These are phyloP conservation scores for Tetraselmis striata DNA, from an alignment of 139 green algal species.

Conservation along the genomic window DNA sequence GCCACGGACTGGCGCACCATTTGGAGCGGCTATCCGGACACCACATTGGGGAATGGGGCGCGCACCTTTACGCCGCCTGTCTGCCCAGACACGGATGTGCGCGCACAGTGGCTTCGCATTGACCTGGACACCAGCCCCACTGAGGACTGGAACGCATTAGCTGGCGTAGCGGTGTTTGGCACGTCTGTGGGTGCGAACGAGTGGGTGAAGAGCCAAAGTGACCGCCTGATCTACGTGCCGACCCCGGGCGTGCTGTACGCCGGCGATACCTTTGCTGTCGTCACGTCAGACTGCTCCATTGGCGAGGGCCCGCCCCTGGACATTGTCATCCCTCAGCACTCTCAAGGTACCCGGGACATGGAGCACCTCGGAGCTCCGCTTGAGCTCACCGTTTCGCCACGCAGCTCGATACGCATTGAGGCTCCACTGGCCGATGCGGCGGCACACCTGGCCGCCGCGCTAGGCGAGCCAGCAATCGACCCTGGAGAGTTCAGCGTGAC, in stretches of 20 bases:
- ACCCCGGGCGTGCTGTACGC: not conserved
- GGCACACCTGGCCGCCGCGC: too few species aligned
- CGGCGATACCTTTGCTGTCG: not conserved
- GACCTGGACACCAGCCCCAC: not conserved
- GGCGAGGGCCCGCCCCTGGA: too few species aligned
- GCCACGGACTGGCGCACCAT: not conserved
- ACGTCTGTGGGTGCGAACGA: not conserved
- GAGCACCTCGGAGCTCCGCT: too few species aligned
- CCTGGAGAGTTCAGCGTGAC: too few species aligned
- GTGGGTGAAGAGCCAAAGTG: not conserved
- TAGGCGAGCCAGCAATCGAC: too few species aligned
- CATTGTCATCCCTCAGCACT: too few species aligned
- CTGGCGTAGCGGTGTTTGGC: not conserved
- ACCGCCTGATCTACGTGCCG: not conserved
- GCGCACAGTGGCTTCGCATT: not conserved
- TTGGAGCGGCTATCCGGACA: not conserved
- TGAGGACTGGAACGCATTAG: not conserved
- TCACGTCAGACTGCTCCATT: not conserved
- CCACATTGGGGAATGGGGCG: too few species aligned
- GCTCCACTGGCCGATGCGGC: too few species aligned
- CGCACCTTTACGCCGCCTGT: not conserved
- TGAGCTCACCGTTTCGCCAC: too few species aligned
- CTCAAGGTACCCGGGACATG: too few species aligned
- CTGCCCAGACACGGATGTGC: not conserved
- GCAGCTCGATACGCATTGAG: too few species aligned